Base-by-base conservation (phyloP, 2,329 filamentous ascomycete species). In the Claviceps sorghi region DNA sequence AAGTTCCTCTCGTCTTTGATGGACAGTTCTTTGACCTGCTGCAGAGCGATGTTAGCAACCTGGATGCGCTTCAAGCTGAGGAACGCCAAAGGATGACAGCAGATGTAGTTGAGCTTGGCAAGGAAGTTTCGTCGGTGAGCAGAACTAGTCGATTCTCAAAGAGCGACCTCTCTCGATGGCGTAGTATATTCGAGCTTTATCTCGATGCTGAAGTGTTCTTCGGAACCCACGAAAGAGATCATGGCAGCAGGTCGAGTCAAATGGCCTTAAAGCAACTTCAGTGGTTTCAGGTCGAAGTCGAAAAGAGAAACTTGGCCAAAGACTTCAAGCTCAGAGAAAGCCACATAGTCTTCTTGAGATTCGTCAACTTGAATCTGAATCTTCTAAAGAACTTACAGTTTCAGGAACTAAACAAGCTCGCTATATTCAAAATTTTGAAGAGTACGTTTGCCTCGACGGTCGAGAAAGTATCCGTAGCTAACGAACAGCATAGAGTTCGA, bases 381-480 rank as follows among this genome's bases (percentile, higher is more conserved):
- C 75, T 95, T n/a, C 73, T 94, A n/a, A 83, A 83, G 55, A 84
- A 85, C 50, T 74, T 95, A 57, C 82, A 83, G 54, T 95, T 94
- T 59, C 86, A 90, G 61, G 88, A 93, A 62, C 82, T 94, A 57
- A 94, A 95, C 61, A 79, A 80, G 57, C 77, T 77, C 32, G 88
- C 88, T 1, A 80, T 93, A 60, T 72, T 72, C 36, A 95, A 95
- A 66, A 95, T 95, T 50, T 69, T 95, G 51, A 95, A 95, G 66
- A 95, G 83, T 85, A 64, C 56, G 77, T 66, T 30, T 19, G 26
- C 26, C 15, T 13, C 7, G 26, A 19, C 34, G 17, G 21, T 36
- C n/a, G 21, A 19, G 2, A 26, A 13, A n/a, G 5, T 21, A 42
- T 11, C n/a, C 19, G 46, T 34, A 47, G 29, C 46, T 54, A 40